Evolutionary conservation across 176 grass and related monocot genomes (phyloP).

Genomic region (Oryza longistaminata): DNA sequence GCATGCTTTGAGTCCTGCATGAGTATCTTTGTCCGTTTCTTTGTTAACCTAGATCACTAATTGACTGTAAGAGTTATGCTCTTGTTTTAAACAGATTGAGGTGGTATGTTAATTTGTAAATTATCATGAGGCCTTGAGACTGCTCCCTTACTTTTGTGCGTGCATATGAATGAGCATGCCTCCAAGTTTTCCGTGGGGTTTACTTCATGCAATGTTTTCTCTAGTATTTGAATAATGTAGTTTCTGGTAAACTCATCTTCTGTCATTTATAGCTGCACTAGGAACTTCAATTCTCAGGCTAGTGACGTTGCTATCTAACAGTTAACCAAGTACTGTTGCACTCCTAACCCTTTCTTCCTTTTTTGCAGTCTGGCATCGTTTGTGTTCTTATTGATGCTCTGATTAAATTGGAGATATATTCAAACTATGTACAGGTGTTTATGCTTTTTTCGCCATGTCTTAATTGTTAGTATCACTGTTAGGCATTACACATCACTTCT

Average conservation of each 20-base stretch:
- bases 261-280: background rate
- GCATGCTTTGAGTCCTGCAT: background rate
- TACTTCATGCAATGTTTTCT: background rate
- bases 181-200: background rate
- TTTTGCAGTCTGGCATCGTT: constrained; percentile 45
- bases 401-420: constrained; percentile 86
- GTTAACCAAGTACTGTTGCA: background rate
- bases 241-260: constrained; percentile 2
- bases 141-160: background rate
- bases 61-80: background rate
- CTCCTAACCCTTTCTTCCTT: constrained; percentile 19
- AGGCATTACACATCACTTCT: constrained; percentile 8
- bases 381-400: constrained; percentile 82
- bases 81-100: background rate
- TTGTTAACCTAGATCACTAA: background rate
- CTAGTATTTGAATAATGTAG: background rate
- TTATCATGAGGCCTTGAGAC: background rate
- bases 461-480: background rate
- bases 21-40: background rate
- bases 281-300: background rate
- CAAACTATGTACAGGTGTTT: constrained; percentile 82
- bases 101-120: background rate
- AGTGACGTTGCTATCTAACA: constrained; percentile 14
- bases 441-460: constrained; percentile 25
- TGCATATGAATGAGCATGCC: background rate